Evolutionary conservation across 139 green algal species (phyloP).

Genomic region (Bryopsis sp.): DNA sequence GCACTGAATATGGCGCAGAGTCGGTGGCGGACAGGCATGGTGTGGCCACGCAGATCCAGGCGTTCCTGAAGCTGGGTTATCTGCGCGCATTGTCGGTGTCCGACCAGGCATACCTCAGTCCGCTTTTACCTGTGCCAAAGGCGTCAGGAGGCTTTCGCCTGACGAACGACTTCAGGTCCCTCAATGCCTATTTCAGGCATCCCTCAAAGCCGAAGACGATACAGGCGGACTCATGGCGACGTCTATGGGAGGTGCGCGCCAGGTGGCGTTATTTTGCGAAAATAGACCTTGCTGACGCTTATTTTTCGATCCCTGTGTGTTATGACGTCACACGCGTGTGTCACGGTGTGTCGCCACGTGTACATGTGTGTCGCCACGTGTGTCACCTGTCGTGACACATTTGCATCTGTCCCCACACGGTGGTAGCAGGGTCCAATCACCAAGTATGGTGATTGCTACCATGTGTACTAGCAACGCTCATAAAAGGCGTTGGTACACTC

Average conservation of each 20-base stretch:
- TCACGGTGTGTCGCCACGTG: no score
- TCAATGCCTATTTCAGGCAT: slow-evolving; percentile 17
- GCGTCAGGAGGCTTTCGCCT: neutral
- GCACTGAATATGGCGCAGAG: slow-evolving; percentile 4
- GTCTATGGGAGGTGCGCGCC: slow-evolving; percentile 1
- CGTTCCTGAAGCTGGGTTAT: slow-evolving; percentile 9
- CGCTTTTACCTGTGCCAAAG: slow-evolving; percentile 7
- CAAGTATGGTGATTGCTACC: no score
- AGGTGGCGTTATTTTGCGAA: slow-evolving; percentile 9
- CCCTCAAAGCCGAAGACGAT: neutral
- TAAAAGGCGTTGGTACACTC: no score
- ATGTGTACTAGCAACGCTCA: no score
- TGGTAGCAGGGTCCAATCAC: no score
- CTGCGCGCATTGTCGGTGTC: neutral
- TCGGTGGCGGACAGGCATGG: neutral
- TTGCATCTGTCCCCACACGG: no score
- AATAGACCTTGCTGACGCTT: slow-evolving; percentile 15
- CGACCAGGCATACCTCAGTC: neutral
- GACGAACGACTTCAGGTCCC: slow-evolving; percentile 12
- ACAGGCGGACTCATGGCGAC: slow-evolving; percentile 14
- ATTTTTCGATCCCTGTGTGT: slow-evolving; percentile 10
- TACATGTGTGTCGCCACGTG: no score
- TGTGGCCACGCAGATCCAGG: neutral
- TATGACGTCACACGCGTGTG: no score
- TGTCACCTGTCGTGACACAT: no score